phyloP scores from a whole-genome alignment of 2,329 filamentous ascomycete genomes.

The Fusarium sp. region DNA sequence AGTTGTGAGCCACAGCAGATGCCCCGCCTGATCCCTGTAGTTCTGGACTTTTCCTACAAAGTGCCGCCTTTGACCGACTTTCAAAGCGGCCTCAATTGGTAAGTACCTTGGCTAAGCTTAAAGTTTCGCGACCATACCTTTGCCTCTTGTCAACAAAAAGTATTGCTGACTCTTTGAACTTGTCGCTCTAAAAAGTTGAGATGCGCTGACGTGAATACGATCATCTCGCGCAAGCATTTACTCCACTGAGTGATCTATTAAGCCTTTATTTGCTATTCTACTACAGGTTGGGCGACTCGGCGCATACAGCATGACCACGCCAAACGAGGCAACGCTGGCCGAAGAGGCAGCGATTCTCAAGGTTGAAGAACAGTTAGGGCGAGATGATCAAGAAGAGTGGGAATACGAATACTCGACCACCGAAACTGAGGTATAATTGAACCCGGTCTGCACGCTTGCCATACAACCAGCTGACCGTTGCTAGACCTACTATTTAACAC shows the following conservation, averaged over 20 bases:
- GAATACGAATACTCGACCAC: conserved; percentile 75
- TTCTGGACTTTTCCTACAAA: conserved; percentile 30
- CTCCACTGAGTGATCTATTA: neutral
- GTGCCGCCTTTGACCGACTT: conserved; percentile 49
- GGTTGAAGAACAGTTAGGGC: conserved; percentile 48
- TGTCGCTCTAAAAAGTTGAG: neutral
- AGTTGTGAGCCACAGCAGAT: conserved; percentile 30
- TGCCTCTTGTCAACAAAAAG: conserved; percentile 15
- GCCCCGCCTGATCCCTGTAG: conserved; percentile 49
- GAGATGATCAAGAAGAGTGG: conserved; percentile 69
- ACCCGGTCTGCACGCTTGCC: neutral
- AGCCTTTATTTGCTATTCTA: neutral
- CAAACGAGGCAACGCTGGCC: conserved; percentile 34
- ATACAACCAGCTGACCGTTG: conserved; percentile 20
- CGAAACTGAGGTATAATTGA: conserved; percentile 66
- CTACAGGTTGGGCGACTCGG: neutral
- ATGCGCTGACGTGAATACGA: neutral
- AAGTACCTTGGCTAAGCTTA: conserved; percentile 27
- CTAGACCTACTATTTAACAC: conserved; percentile 73
- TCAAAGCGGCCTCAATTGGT: conserved; percentile 21
- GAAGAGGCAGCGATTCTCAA: conserved; percentile 47
- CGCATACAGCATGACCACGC: conserved; percentile 23
- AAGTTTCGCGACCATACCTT: conserved; percentile 12
- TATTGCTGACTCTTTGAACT: neutral
- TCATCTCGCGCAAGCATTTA: neutral